A percentile compares a stretch with the other conserved stretches of the same genome.
These are phyloP conservation scores for Gnomoniopsis smithogilvyi DNA, from an alignment of 2,329 filamentous ascomycete genomes.

Conservation along the genomic window DNA sequence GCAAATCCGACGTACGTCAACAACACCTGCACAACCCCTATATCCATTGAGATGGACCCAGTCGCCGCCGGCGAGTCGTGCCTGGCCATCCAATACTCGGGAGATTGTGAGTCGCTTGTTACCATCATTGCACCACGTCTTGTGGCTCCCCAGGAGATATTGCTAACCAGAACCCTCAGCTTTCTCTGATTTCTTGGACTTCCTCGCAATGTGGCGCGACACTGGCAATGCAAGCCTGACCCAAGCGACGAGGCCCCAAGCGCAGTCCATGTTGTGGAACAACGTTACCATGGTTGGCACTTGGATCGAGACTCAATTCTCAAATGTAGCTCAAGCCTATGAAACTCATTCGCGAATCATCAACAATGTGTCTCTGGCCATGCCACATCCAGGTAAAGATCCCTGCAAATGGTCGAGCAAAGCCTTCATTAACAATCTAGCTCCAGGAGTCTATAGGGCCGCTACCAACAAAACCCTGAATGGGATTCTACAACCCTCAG, in stretches of 20 bases:
- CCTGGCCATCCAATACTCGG: slow-evolving; percentile 65
- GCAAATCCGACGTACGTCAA: slow-evolving; percentile 58
- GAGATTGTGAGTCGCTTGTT: slow-evolving; percentile 42
- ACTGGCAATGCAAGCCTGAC: slow-evolving; percentile 39
- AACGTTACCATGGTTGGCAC: slow-evolving; percentile 68
- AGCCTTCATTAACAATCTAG: background rate
- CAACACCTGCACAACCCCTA: slow-evolving; percentile 58
- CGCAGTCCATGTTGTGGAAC: slow-evolving; percentile 63
- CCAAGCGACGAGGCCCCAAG: slow-evolving; percentile 50
- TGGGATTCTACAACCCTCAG: slow-evolving; percentile 65
- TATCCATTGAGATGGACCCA: slow-evolving; percentile 40
- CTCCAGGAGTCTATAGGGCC: slow-evolving; percentile 56
- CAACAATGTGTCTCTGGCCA: slow-evolving; percentile 74
- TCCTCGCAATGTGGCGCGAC: slow-evolving; percentile 53
- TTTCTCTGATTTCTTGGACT: slow-evolving; percentile 67
- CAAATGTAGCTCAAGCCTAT: slow-evolving; percentile 51
- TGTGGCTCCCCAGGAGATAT: background rate
- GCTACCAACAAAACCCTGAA: slow-evolving; percentile 58
- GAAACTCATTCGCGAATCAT: slow-evolving; percentile 53
- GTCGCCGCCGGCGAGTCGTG: slow-evolving; percentile 52
- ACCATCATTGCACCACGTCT: background rate
- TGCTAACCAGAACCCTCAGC: slow-evolving; percentile 27
- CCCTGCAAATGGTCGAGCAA: background rate
- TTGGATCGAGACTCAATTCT: slow-evolving; percentile 61
- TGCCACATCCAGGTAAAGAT: slow-evolving; percentile 62